Conservation (phyloP, 1,284 basidiomycete genomes). For the Coniophora puteana region DNA sequence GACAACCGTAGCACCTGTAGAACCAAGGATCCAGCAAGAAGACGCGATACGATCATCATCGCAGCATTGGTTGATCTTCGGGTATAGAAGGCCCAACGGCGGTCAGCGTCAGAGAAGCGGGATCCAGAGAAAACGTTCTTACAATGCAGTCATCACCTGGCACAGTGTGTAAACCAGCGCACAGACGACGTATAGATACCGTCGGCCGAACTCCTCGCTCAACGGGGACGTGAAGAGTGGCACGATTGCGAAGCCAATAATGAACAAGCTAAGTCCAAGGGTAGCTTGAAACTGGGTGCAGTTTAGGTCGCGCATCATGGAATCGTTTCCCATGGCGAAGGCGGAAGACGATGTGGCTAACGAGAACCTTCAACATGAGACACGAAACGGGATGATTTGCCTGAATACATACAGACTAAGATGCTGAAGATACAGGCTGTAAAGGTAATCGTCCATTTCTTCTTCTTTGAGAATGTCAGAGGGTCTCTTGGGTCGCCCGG, state of each 20-base stretch:
- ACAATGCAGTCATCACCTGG: constrained; percentile 61
- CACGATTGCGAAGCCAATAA: constrained; percentile 66
- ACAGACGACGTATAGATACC: constrained; percentile 63
- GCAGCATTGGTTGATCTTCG: constrained; percentile 61
- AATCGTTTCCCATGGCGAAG: constrained; percentile 55
- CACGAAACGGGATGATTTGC: neutral
- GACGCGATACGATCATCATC: constrained; percentile 64
- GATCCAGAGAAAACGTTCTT: constrained; percentile 23
- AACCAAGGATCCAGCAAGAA: constrained; percentile 64
- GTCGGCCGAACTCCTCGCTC: constrained; percentile 75
- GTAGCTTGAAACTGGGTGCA: constrained; percentile 57
- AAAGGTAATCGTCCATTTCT: constrained; percentile 34
- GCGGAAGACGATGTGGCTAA: constrained; percentile 50
- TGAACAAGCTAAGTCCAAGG: constrained; percentile 57
- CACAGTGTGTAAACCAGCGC: constrained; percentile 54
- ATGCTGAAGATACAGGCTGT: constrained; percentile 9
- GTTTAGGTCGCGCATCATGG: constrained; percentile 64
- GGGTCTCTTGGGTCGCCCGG: constrained; percentile 43
- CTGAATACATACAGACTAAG: constrained; percentile 6
- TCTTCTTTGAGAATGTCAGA: constrained; percentile 36
- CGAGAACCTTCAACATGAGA: neutral
- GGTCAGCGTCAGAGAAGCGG: neutral
- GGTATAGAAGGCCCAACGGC: too few species aligned
- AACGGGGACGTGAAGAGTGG: constrained; percentile 73
- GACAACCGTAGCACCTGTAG: constrained; percentile 66